These are phyloP conservation scores for Cryptosporidium felis DNA, from an alignment of 169 alveolate genomes.

Conservation along the genomic window DNA sequence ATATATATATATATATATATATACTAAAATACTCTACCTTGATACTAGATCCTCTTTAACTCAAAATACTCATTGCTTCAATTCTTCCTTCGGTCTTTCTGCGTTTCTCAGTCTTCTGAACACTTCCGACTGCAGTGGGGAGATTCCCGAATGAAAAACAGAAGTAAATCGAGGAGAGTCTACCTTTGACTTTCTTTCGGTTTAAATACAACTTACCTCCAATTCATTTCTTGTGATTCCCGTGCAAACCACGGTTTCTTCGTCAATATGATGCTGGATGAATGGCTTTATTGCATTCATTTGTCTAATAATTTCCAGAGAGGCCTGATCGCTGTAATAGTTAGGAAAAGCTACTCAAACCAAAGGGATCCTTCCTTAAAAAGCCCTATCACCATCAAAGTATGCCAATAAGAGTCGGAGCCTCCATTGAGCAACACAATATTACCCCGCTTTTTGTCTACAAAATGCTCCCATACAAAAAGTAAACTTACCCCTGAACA, in stretches of 20 bases:
- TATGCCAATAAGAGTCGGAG: too few relatives aligned
- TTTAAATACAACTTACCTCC: slow-evolving; percentile 31
- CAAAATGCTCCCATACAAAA: background rate
- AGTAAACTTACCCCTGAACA: slow-evolving; percentile 27
- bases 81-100: slow-evolving; percentile 61
- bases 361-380: too few relatives aligned
- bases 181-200: too few relatives aligned
- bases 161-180: too few relatives aligned
- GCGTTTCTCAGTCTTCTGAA: slow-evolving; percentile 36
- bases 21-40: background rate
- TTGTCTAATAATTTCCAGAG: slow-evolving; percentile 46
- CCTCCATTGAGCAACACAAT: too few relatives aligned
- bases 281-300: slow-evolving; percentile 30
- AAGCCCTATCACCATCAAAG: too few relatives aligned
- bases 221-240: slow-evolving; percentile 23
- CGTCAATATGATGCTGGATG: slow-evolving; percentile 9
- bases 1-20: background rate
- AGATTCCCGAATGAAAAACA: too few relatives aligned
- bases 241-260: slow-evolving; percentile 6
- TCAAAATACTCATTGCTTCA: background rate
- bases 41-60: background rate
- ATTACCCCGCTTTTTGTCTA: background rate
- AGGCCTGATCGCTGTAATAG: slow-evolving; percentile 25
- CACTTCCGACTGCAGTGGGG: slow-evolving; percentile 28
- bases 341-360: too few relatives aligned